Evolutionary conservation across 345 rosid genomes (phyloP).

Genomic region (Populus davidiana): DNA sequence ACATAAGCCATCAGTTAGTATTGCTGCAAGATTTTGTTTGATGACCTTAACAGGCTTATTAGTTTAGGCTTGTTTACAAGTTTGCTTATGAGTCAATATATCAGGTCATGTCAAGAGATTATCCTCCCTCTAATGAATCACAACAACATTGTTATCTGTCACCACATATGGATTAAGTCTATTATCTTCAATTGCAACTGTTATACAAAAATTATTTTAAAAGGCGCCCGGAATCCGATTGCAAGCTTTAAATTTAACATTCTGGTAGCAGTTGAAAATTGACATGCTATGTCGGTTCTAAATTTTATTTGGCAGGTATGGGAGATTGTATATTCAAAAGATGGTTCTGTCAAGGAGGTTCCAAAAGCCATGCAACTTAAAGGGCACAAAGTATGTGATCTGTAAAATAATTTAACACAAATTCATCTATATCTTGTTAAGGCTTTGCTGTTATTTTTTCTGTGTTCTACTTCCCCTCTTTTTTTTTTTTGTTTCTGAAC

Average conservation of each 20-base stretch:
- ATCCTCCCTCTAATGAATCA: not conserved
- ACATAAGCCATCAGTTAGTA: not conserved
- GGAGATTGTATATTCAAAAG: constrained; percentile 93
- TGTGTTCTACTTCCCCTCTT: not conserved
- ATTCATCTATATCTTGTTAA: not conserved
- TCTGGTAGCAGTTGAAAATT: not conserved
- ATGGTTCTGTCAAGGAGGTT: constrained; percentile 93
- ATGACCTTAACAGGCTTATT: not conserved
- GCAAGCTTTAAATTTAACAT: not conserved
- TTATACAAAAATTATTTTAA: not conserved
- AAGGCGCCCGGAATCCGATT: not conserved
- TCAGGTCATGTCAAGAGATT: not conserved
- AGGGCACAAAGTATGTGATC: constrained; percentile 69
- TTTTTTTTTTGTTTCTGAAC: not conserved
- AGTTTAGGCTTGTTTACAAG: not conserved
- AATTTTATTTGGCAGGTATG: constrained; percentile 58
- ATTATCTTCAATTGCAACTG: not conserved
- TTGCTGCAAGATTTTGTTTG: not conserved
- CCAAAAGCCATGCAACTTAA: constrained; percentile 90
- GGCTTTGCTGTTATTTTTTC: too few relatives aligned
- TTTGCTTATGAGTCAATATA: not conserved
- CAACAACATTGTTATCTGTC: not conserved
- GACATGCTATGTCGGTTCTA: not conserved
- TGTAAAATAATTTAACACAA: not conserved
- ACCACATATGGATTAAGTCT: not conserved